Percentiles rank a stretch among this genome's conserved stretches.
Evolutionary conservation across 257 asterid species (phyloP).

Genomic region (Rauvolfia tetraphylla): DNA sequence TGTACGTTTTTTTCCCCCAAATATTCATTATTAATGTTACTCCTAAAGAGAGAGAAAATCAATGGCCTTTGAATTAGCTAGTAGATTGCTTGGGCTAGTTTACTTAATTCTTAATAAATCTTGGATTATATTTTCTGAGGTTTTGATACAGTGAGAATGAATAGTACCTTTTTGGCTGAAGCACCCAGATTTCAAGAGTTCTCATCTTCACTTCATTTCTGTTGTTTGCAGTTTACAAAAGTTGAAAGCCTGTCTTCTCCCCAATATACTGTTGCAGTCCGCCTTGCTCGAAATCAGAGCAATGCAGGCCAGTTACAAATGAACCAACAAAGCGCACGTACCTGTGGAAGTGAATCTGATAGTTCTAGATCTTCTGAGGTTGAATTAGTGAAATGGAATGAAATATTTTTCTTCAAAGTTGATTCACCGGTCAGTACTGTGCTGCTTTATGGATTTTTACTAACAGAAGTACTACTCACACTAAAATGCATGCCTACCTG

Average conservation of each 20-base stretch:
- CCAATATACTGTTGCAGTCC: conserved; percentile 62
- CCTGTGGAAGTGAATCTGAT: conserved; percentile 55
- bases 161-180: background rate
- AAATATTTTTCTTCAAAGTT: conserved; percentile 88
- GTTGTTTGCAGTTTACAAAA: conserved; percentile 59
- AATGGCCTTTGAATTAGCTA: background rate
- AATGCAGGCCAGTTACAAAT: conserved; percentile 36
- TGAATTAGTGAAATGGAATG: conserved; percentile 78
- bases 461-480: background rate
- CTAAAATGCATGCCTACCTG: background rate
- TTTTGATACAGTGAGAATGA: background rate
- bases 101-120: background rate
- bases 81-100: background rate
- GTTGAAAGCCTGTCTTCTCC: conserved; percentile 61
- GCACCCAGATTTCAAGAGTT: background rate
- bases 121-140: background rate
- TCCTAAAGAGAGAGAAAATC: too few relatives aligned
- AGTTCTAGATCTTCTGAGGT: conserved; percentile 46
- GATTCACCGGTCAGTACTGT: conserved; percentile 57
- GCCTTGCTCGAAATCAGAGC: conserved; percentile 48
- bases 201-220: conserved; percentile 17
- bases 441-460: background rate
- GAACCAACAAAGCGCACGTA: conserved; percentile 68
- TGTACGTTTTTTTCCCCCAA: background rate
- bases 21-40: too few relatives aligned